A percentile compares a stretch with the other conserved stretches of the same genome.
Conservation (phyloP, 192 early-diverging fungal genomes). For the Haplosporangium gracile region DNA sequence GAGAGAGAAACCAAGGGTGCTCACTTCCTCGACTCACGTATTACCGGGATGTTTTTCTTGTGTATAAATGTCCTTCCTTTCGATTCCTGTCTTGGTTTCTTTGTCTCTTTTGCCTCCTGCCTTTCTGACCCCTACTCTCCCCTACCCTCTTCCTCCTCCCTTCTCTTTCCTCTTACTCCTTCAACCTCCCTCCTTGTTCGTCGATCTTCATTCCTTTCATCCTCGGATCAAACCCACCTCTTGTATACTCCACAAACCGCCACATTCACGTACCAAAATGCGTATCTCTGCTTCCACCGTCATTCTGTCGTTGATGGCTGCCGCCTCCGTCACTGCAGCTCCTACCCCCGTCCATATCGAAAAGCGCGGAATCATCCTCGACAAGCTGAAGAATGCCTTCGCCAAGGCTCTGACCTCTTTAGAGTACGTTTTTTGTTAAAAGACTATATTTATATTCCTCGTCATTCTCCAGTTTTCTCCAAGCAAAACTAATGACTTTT, state of each 20-base stretch:
- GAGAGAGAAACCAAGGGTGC: background rate
- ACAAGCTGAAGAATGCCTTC: constrained; percentile 8
- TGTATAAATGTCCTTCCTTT: background rate
- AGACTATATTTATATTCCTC: too few relatives aligned
- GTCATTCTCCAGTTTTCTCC: too few relatives aligned
- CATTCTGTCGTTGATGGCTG: constrained; percentile 25
- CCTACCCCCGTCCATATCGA: constrained; percentile 9
- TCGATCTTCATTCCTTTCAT: background rate
- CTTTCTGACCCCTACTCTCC: background rate
- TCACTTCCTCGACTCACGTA: background rate
- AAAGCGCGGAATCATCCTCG: background rate
- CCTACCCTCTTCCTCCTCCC: background rate
- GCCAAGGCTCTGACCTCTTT: constrained; percentile 8
- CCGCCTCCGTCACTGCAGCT: constrained; percentile 15
- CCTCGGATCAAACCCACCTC: background rate
- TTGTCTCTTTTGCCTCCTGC: background rate
- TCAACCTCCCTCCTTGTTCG: background rate
- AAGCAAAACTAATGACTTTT: too few relatives aligned
- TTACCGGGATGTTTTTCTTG: background rate
- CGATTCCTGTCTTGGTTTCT: background rate
- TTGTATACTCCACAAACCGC: background rate
- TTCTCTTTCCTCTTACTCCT: background rate
- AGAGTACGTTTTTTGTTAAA: background rate
- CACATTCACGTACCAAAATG: background rate
- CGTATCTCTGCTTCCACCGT: constrained; percentile 15